These are phyloP conservation scores for Parastagonospora nodorum DNA, from an alignment of 2,329 filamentous ascomycete genomes.

Conservation along the genomic window DNA sequence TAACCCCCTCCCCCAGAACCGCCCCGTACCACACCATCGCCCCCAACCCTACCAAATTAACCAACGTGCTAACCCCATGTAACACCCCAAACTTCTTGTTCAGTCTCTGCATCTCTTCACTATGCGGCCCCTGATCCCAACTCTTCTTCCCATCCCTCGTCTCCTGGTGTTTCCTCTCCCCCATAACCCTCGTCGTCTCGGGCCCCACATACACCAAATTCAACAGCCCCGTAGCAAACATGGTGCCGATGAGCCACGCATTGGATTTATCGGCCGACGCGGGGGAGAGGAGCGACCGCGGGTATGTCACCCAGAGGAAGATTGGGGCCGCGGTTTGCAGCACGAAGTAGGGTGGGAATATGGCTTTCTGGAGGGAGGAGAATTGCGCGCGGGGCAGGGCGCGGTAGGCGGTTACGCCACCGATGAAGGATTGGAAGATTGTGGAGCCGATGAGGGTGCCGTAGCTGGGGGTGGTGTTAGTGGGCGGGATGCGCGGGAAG, in stretches of 20 bases:
- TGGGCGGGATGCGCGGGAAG: constrained; percentile 9
- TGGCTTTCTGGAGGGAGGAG: constrained; percentile 71
- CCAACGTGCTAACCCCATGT: constrained; percentile 79
- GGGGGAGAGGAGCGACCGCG: constrained; percentile 41
- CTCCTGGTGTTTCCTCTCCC: constrained; percentile 79
- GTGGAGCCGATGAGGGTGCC: constrained; percentile 85
- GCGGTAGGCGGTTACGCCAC: constrained; percentile 75
- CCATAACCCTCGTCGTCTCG: constrained; percentile 74
- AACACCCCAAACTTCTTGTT: constrained; percentile 67
- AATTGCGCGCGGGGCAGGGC: constrained; percentile 80
- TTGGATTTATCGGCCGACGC: constrained; percentile 18
- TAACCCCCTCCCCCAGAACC: constrained; percentile 59
- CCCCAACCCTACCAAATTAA: constrained; percentile 75
- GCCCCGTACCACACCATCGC: constrained; percentile 79
- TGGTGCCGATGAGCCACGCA: constrained; percentile 66
- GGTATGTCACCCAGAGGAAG: constrained; percentile 78
- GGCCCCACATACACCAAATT: constrained; percentile 78
- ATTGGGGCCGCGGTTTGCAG: constrained; percentile 78
- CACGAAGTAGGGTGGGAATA: constrained; percentile 88
- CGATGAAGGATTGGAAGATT: constrained; percentile 84
- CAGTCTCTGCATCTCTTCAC: constrained; percentile 74
- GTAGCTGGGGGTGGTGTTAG: constrained; percentile 62
- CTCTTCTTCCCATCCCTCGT: constrained; percentile 88
- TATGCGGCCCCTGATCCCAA: constrained; percentile 79
- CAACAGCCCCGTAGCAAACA: constrained; percentile 70